Evolutionary conservation across 768 basidiomycete species (phyloP).

Genomic region (Lactarius sp.): DNA sequence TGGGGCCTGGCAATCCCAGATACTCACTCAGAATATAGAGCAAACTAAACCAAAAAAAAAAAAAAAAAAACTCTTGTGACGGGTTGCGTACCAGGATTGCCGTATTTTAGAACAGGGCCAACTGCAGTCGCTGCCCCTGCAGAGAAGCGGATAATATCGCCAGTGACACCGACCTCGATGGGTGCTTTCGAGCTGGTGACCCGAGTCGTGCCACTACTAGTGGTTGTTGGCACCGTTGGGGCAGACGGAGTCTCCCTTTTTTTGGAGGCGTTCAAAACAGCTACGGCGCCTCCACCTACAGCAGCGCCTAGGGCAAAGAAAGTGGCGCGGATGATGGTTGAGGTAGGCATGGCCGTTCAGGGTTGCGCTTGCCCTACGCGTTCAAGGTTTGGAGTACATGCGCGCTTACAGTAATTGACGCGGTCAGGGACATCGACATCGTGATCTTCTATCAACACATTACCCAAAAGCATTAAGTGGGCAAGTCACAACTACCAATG

Average conservation of each 20-base stretch:
- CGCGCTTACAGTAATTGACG: neutral
- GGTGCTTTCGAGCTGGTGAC: constrained; percentile 31
- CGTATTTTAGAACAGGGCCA: constrained; percentile 60
- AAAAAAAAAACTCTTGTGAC: too few relatives aligned
- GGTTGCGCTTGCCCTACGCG: neutral
- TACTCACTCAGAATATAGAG: too few relatives aligned
- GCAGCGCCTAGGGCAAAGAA: constrained; percentile 81
- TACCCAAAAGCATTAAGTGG: constrained; percentile 26
- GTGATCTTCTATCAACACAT: constrained; percentile 20
- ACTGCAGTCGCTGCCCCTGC: constrained; percentile 30
- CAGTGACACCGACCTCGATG: constrained; percentile 44
- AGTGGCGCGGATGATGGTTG: constrained; percentile 54
- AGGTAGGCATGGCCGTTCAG: constrained; percentile 36
- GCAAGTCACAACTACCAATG: constrained; percentile 23
- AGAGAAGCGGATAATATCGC: constrained; percentile 42
- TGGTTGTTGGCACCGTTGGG: neutral
- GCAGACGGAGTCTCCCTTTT: constrained; percentile 26
- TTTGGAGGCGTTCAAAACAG: constrained; percentile 40
- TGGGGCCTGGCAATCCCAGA: constrained; percentile 59
- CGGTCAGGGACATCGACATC: neutral
- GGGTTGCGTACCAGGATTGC: constrained; percentile 65
- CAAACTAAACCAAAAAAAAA: too few relatives aligned
- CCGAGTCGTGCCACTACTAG: neutral
- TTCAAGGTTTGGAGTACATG: neutral
- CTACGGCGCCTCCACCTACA: constrained; percentile 71